These are phyloP conservation scores for Helicostylum pulchrum DNA, from an alignment of 192 early-diverging fungal species.

Conservation along the genomic window DNA sequence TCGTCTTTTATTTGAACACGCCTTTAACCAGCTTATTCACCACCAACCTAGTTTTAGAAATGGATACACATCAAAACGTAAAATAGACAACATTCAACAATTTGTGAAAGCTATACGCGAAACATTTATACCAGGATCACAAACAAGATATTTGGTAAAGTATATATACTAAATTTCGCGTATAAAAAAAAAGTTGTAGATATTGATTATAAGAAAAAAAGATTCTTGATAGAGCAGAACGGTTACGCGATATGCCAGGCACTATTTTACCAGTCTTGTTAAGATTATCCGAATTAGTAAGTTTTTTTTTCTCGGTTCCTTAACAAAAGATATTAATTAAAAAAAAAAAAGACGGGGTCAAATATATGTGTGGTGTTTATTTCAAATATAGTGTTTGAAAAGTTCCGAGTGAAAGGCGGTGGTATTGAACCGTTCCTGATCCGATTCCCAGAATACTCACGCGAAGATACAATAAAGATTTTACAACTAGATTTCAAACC, in stretches of 20 bases:
- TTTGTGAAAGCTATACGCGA: slow-evolving; percentile 54
- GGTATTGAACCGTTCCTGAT: slow-evolving; percentile 60
- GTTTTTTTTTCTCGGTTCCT: neutral
- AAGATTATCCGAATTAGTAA: slow-evolving; percentile 68
- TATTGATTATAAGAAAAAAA: neutral
- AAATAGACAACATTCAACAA: slow-evolving; percentile 69
- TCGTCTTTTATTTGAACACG: slow-evolving; percentile 75
- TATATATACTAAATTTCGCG: neutral
- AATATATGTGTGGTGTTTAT: slow-evolving; percentile 75
- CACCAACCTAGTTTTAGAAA: slow-evolving; percentile 47
- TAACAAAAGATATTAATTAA: neutral
- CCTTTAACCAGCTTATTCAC: slow-evolving; percentile 62
- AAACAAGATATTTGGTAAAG: neutral
- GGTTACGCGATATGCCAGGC: slow-evolving; percentile 67
- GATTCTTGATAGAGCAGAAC: slow-evolving; percentile 67
- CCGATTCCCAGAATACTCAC: slow-evolving; percentile 74
- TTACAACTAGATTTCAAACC: slow-evolving; percentile 63
- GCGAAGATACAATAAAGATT: slow-evolving; percentile 67
- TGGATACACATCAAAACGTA: slow-evolving; percentile 42
- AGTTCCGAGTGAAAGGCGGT: slow-evolving; percentile 69
- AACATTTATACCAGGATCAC: neutral
- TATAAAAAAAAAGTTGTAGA: too few relatives aligned
- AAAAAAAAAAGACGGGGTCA: slow-evolving; percentile 32
- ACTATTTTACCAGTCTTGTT: slow-evolving; percentile 67
- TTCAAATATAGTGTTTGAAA: slow-evolving; percentile 70